Base-by-base conservation (phyloP, 2,329 filamentous ascomycete species). In the Helotiales sp. region DNA sequence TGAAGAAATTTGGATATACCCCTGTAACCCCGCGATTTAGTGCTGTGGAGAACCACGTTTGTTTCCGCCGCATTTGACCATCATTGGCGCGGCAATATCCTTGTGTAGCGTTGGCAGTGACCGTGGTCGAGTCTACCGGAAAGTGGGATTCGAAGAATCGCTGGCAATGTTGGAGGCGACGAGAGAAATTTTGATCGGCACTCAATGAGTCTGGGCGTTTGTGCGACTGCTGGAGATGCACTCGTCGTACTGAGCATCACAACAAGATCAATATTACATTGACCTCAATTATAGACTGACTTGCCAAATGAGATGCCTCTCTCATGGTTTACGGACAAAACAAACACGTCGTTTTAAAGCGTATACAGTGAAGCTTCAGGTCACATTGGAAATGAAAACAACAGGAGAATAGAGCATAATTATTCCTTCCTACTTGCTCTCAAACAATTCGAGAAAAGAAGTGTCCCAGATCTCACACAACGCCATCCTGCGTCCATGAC, bases 391-490 rank as follows among this genome's bases (percentile, higher is more conserved):
- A 44, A 44, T 12, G 9, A 44, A 44, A 13, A 44, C 27, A 24
- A 44, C 40, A 44, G 40, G 36, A n/a, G 27, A 44, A 53, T 49
- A 44, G 24, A 54, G 52, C 49, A 40, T 59, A 48, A 53, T 61
- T 59, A 61, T 61, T 61, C 59, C 46, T 61, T 61, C 59, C 46
- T 61, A 56, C 44, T 61, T 56, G 27, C 52, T 48, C 38, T 34
- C 17, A 48, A 12, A 22, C 38, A 50, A 48, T 15, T 31, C 27
- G 44, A 58, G 38, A 54, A 57, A 51, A 27, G n/a, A n/a, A n/a
- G 25, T 52, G 38, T 36, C 34, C 40, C 17, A 48, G 24, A 47
- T 42, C 24, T 34, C 42, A 30, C 55, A 40, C 54, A 57, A 62
- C 60, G 60, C 58, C 60, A 40, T 44, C 50, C 44, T 54, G 15